Evolutionary conservation across 225 moss, liverwort and hornwort genomes (phyloP), one percentile per base, ranked within the genome.

Genomic region (Thuidium tamariscinum): DNA sequence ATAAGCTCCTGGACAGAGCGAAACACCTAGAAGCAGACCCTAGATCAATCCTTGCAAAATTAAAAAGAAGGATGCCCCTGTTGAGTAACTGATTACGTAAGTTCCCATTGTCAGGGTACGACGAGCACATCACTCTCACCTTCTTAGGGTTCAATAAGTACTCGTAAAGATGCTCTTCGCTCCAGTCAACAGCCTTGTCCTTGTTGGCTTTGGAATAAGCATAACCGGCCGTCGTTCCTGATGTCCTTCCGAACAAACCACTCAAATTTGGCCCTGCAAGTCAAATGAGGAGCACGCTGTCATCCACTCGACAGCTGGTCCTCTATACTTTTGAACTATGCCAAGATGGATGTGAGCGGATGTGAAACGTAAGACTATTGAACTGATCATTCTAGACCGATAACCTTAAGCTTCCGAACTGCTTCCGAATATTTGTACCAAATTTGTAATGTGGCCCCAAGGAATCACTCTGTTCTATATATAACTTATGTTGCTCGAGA

Each of bases 131-230:
- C 42, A 44, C 20, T 74, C 48, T 84, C 74, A 94, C 94, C 93
- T 96, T 97, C 87, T 97, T 97, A 39, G 95, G 96, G 62, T 95
- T 95, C 89, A 95, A 89, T 75, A 97, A 82, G 68, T 97, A 97
- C 89, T 97, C 95, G 78, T 95, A 95, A 52, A 97, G 85, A 73
- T 92, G 91, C 44, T 97, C 97, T 81, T 95, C 97, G 16, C 2
- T 87, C 97, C 97, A 97, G 22, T 92, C 91, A 17, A 97, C 95
- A 39, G 97, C 95, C 86, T 95, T 97, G 21, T 94, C 94, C 87
- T 95, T 97, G 87, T 97, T 97, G 30, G 97, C 95, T 62, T 94
- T 84, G 15, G 95, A 97, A 81, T 97, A 97, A 23, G 95, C 39
- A 78, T 95, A 97, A 42, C 97, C 97, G 49, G 91, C 86, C 8